These are phyloP conservation scores for Penicillium frequentans DNA, from an alignment of 2,329 filamentous ascomycete species.

Conservation along the genomic window DNA sequence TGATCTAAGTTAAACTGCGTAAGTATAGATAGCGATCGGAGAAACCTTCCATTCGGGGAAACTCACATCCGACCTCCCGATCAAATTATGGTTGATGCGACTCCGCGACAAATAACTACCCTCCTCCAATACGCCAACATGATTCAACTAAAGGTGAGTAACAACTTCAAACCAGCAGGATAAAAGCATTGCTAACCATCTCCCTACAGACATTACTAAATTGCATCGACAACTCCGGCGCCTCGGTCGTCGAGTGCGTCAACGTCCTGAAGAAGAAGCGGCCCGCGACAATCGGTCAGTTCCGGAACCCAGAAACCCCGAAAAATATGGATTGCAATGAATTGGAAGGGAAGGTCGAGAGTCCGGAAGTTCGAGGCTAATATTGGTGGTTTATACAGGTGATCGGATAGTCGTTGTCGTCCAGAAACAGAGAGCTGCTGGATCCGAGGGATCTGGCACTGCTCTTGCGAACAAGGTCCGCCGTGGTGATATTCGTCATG, in stretches of 20 bases:
- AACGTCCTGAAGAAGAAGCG: slow-evolving; percentile 90
- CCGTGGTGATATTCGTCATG: slow-evolving; percentile 93
- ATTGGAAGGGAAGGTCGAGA: background rate
- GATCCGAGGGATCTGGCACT: slow-evolving; percentile 68
- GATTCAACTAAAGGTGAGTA: slow-evolving; percentile 79
- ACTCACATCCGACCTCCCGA: slow-evolving; percentile 17
- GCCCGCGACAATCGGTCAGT: slow-evolving; percentile 77
- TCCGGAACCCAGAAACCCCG: background rate
- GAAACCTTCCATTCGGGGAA: slow-evolving; percentile 21
- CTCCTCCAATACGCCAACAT: slow-evolving; percentile 57
- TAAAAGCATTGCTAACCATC: background rate
- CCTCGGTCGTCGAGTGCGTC: slow-evolving; percentile 93
- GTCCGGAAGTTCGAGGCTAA: background rate
- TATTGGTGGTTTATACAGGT: slow-evolving; percentile 53
- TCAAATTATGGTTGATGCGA: slow-evolving; percentile 23
- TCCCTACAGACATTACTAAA: slow-evolving; percentile 80
- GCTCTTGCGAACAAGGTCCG: slow-evolving; percentile 89
- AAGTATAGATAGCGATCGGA: slow-evolving; percentile 4
- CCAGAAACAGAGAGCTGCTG: slow-evolving; percentile 85
- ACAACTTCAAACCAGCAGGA: background rate
- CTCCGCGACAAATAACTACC: background rate
- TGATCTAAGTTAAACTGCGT: accelerated
- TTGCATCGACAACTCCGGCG: slow-evolving; percentile 99
- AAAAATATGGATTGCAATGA: background rate
- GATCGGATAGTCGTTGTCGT: slow-evolving; percentile 97